phyloP scores from a whole-genome alignment of 106 monocot genomes.

The Dioscorea zingiberensis region DNA sequence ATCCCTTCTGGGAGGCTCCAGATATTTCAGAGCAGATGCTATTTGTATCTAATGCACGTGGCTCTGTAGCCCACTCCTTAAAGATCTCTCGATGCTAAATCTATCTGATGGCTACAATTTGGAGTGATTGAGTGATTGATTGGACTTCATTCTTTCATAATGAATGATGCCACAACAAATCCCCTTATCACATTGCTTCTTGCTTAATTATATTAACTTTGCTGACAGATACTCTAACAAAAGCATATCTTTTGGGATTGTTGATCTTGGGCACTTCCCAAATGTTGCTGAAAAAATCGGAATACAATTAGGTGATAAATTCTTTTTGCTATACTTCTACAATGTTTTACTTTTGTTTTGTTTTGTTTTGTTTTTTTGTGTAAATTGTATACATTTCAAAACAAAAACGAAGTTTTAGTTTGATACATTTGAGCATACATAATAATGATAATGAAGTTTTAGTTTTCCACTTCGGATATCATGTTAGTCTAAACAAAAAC shows the following conservation, averaged over 20 bases:
- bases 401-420: no score
- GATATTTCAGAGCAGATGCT: not conserved
- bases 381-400: no score
- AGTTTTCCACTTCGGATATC: no score
- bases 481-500: no score
- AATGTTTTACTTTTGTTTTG: not conserved
- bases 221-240: constrained; percentile 82
- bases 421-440: no score
- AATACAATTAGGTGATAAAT: constrained; percentile 60
- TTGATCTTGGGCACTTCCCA: constrained; percentile 92
- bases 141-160: no score
- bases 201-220: constrained; percentile 1
- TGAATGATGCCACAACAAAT: no score
- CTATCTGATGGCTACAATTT: no score
- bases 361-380: not conserved
- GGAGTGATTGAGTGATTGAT: no score
- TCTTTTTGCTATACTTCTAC: not conserved
- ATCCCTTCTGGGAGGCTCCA: not conserved
- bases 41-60: not conserved
- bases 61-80: not conserved
- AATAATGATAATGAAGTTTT: no score
- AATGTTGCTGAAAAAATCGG: constrained; percentile 87
- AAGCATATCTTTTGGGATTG: constrained; percentile 77
- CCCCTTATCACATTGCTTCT: no score
- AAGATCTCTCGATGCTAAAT: no score